Percentiles rank a stretch among this genome's conserved stretches.
phyloP scores from a whole-genome alignment of 192 early-diverging fungal genomes.

The Coemansia reversa region DNA sequence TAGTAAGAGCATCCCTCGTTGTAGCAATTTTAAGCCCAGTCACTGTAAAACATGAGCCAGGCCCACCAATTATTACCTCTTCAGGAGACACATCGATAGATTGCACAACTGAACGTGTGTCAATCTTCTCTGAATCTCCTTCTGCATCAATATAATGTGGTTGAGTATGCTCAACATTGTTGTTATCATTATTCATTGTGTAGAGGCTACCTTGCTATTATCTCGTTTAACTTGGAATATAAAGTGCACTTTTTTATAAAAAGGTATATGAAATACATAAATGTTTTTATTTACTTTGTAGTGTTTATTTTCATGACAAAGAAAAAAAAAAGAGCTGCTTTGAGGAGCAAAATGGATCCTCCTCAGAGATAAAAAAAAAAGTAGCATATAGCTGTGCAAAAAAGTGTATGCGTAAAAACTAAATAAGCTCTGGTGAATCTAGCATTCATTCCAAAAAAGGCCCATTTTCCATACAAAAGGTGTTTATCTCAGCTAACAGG shows the following conservation, averaged over 20 bases:
- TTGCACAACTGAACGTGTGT: not conserved
- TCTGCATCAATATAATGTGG: not conserved
- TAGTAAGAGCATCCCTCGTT: slow-evolving; percentile 71
- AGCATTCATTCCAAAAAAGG: not conserved
- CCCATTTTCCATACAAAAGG: not conserved
- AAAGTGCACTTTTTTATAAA: not conserved
- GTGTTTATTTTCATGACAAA: no score
- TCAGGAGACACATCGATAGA: slow-evolving; percentile 16
- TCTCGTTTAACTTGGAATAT: not conserved
- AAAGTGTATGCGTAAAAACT: not conserved
- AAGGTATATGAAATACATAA: no score
- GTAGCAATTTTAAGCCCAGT: slow-evolving; percentile 31
- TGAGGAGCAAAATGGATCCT: not conserved
- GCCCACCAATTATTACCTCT: slow-evolving; percentile 43
- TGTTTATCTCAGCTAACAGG: not conserved
- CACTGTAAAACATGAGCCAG: slow-evolving; percentile 34
- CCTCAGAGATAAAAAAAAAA: not conserved
- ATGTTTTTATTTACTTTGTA: no score
- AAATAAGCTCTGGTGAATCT: not conserved
- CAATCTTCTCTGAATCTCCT: not conserved
- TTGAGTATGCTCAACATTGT: not conserved
- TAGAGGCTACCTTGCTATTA: no score
- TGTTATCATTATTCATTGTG: not conserved
- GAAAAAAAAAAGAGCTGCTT: not conserved
- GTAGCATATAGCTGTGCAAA: not conserved